Evolutionary conservation across 805 yeast species (phyloP).

Genomic region (Saturnispora mendoncae): DNA sequence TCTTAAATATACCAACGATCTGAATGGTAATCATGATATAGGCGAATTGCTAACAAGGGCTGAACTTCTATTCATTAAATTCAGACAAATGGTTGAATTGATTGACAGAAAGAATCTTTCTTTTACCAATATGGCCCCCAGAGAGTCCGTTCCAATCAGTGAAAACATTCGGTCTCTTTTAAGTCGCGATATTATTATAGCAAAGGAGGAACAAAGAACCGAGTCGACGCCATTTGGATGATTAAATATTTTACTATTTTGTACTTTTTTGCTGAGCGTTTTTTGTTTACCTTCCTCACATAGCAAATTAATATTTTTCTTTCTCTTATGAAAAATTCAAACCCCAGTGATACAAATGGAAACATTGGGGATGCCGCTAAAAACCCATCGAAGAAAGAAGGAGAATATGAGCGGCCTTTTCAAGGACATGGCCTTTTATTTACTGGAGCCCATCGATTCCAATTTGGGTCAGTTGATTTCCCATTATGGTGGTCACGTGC

Average conservation of each 20-base stretch:
- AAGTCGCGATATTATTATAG: constrained; percentile 51
- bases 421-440: not conserved
- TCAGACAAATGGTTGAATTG: constrained; percentile 68
- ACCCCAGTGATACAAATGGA: too few species aligned
- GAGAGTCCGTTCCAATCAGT: constrained; percentile 25
- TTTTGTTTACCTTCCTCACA: too few species aligned
- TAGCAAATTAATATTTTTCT: too few species aligned
- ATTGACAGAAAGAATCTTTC: constrained; percentile 45
- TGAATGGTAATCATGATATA: constrained; percentile 66
- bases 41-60: constrained; percentile 75
- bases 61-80: constrained; percentile 73
- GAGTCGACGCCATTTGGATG: constrained; percentile 25
- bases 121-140: constrained; percentile 2
- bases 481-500: constrained; percentile 3
- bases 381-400: not conserved
- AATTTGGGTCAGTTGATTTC: not conserved
- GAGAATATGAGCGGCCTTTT: not conserved
- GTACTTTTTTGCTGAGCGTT: constrained; percentile 3
- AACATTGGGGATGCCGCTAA: too few species aligned
- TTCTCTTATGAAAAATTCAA: not conserved
- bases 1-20: constrained; percentile 84
- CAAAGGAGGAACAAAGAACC: constrained; percentile 32
- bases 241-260: not conserved
- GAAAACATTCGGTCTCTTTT: constrained; percentile 53
- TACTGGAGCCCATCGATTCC: not conserved